phyloP scores from a whole-genome alignment of 2,329 filamentous ascomycete genomes.

The Mariannaea sp. region DNA sequence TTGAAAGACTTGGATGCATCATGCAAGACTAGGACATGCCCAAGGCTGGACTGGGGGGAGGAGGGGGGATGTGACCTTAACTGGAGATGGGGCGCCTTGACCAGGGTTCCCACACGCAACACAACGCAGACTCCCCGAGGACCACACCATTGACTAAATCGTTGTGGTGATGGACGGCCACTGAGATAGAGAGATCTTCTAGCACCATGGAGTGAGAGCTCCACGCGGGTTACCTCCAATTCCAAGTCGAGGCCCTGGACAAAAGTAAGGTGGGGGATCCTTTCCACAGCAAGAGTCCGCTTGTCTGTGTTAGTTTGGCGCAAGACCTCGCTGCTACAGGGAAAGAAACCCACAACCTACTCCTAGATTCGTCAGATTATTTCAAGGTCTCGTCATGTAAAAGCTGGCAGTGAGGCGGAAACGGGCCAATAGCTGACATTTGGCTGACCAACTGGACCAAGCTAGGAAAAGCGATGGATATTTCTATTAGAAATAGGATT shows the following conservation, averaged over 20 bases:
- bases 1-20: neutral
- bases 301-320: conserved; percentile 10
- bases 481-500: neutral
- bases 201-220: conserved; percentile 18
- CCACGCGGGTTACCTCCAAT: conserved; percentile 10
- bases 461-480: neutral
- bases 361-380: conserved; percentile 27
- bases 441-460: neutral
- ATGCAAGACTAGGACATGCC: neutral
- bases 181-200: conserved; percentile 25
- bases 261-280: conserved; percentile 8
- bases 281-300: conserved; percentile 21
- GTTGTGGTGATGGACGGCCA: conserved; percentile 9
- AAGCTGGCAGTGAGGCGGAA: conserved; percentile 7
- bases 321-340: conserved; percentile 3
- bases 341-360: conserved; percentile 3
- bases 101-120: conserved; percentile 8
- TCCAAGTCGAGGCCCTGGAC: neutral
- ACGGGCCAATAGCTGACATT: neutral
- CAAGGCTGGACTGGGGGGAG: neutral
- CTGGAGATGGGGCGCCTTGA: conserved; percentile 17
- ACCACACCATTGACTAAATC: conserved; percentile 24
- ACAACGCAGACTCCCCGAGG: conserved; percentile 29
- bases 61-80: neutral
- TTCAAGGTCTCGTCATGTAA: conserved; percentile 25